Conservation (phyloP, 1,139 yeast species). For the Geotrichum aggregatum region DNA sequence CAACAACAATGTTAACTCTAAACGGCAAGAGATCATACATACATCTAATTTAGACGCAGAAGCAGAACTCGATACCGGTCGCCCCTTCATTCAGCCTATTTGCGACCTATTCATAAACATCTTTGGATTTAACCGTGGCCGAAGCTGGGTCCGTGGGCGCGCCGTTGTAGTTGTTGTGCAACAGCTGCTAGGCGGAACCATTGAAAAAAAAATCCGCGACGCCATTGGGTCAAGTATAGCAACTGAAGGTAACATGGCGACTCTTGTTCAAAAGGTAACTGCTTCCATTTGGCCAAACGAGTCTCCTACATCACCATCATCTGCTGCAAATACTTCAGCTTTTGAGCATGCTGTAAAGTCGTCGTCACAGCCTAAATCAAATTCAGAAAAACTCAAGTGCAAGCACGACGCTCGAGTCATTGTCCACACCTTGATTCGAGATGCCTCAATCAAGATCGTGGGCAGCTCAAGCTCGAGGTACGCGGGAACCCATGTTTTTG, state of each 20-base stretch:
- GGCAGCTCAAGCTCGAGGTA: constrained; percentile 61
- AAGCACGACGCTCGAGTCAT: constrained; percentile 57
- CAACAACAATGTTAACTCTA: constrained; percentile 9
- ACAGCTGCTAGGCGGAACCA: constrained; percentile 82
- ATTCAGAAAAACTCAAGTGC: constrained; percentile 51
- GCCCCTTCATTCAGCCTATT: constrained; percentile 71
- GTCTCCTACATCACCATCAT: constrained; percentile 24
- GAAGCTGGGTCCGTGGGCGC: constrained; percentile 69
- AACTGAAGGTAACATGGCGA: constrained; percentile 49
- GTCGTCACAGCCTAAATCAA: constrained; percentile 40
- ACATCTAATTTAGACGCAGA: constrained; percentile 18
- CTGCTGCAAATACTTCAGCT: too few relatives aligned
- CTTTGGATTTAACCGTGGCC: constrained; percentile 63
- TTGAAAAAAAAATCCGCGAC: constrained; percentile 67
- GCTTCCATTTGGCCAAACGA: constrained; percentile 66
- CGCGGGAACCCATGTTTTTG: constrained; percentile 60
- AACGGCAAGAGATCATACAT: too few relatives aligned
- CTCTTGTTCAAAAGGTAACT: constrained; percentile 45
- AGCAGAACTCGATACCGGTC: constrained; percentile 20
- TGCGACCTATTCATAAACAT: constrained; percentile 69
- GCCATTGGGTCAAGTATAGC: constrained; percentile 36
- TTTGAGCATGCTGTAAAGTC: too few relatives aligned
- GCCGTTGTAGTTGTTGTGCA: constrained; percentile 79
- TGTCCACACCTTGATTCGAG: constrained; percentile 55
- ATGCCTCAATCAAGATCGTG: constrained; percentile 68